These are phyloP conservation scores for Apiospora hydei DNA, from an alignment of 2,329 filamentous ascomycete species.

Conservation along the genomic window DNA sequence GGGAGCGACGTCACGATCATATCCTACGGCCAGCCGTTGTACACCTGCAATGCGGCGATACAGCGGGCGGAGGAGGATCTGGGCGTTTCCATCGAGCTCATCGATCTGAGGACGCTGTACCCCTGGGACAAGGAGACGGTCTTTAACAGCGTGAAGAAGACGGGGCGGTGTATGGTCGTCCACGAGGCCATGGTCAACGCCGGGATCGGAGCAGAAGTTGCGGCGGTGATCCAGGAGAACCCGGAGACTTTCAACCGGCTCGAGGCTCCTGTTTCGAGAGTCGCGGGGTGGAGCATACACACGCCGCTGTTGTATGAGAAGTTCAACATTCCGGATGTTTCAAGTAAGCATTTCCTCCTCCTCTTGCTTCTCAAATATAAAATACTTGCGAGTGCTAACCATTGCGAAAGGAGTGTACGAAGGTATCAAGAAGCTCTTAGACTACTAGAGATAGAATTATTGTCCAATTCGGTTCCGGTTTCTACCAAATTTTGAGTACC, in stretches of 20 bases:
- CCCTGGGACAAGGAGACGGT: slow-evolving; percentile 89
- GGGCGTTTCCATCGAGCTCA: slow-evolving; percentile 80
- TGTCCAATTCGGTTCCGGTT: neutral
- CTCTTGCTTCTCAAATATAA: slow-evolving; percentile 24
- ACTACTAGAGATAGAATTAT: slow-evolving; percentile 57
- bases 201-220: slow-evolving; percentile 87
- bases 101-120: slow-evolving; percentile 87
- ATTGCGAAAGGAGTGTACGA: slow-evolving; percentile 69
- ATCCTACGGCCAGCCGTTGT: slow-evolving; percentile 89
- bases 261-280: slow-evolving; percentile 83
- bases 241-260: slow-evolving; percentile 77
- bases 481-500: neutral
- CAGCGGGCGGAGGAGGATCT: slow-evolving; percentile 77
- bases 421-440: slow-evolving; percentile 69
- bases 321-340: slow-evolving; percentile 84
- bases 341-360: slow-evolving; percentile 68
- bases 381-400: slow-evolving; percentile 36
- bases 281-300: slow-evolving; percentile 91
- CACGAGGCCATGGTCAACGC: slow-evolving; percentile 93
- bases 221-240: slow-evolving; percentile 85
- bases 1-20: slow-evolving; percentile 84
- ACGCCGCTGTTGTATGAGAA: slow-evolving; percentile 80
- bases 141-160: slow-evolving; percentile 84
- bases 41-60: slow-evolving; percentile 81
- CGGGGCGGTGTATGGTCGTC: slow-evolving; percentile 84